Evolutionary conservation across 768 basidiomycete genomes (phyloP), one percentile per base, ranked within the genome.

Genomic region (Candolleomyces aberdarensis): DNA sequence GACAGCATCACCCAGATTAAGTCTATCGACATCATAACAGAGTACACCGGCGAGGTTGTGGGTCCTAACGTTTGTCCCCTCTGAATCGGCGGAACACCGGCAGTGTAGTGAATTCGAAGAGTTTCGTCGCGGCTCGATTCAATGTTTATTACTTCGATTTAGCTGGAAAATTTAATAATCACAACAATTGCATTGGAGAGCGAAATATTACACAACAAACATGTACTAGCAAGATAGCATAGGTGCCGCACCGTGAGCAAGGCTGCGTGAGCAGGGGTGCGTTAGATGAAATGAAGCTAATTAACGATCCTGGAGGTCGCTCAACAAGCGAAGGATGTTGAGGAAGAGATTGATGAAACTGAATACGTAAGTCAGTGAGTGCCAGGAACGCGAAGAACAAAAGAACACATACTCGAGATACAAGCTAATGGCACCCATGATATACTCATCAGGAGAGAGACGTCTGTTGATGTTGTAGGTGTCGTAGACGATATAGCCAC

Each of bases 321-420:
- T 92, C 67, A 96, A 72, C 62, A 95, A 80, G 62, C 94, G 90
- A 58, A 96, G 84, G 68, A 96, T 93, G 72, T 81, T 90, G 69
- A 96, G 74, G 85, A 95, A 95, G 51, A 95, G 84, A 70, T 95
- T 95, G 75, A 94, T 81, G 72, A 94, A 92, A 68, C 90, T 92
- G 64, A 64, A 63, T 66, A 60, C n/a, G 15, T 57, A 55, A 20
- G 40, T 50, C 58, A 53, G 63, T 67, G 39, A 74, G 62, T 66
- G 53, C 3, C 46, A 43, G 31, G 10, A 48, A 56, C 32, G 31
- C 3, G 55, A 3, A 40, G 56, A 26, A 51, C 19, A 52, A 8
- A 50, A 40, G 62, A 44, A n/a, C 10, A 87, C 87, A 66, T 75
- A 91, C 86, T 98, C 96, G 59, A 98, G 87, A 76, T 98, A 98